Base-by-base conservation (phyloP, 2,329 filamentous ascomycete genomes). In the Phialophora chinensis region DNA sequence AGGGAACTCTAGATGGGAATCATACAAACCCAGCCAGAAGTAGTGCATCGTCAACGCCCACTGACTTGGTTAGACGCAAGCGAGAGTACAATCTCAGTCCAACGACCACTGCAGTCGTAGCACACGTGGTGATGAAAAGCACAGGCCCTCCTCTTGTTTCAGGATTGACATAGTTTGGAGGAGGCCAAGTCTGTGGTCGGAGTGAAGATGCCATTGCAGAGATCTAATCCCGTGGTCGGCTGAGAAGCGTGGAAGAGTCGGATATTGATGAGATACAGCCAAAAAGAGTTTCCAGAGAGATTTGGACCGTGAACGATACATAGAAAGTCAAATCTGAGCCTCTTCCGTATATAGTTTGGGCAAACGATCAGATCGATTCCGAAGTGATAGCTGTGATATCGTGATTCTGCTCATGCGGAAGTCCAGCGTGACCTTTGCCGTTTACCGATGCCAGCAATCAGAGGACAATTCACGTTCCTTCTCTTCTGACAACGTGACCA, bases 11-110 rank as follows among this genome's bases (percentile, higher is more conserved):
- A 6, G 35, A 35, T 23, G 20, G 38, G 20, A 31, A n/a, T 42
- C 42, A 25, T 66, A 67, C 62, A 52, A 59, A 69, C 29, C 65
- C 67, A 14, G 65, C 62, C 31, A 67, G 10, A n/a, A 67, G 58
- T 14, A 69, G 52, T n/a, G 23, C 35, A 47, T 69, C 67, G 55
- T 69, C 67, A n/a, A 69, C 6, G 2, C 67, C 65, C 4, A 63
- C 17, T 2, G 62, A 63, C 49, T 57, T 56, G 4, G 60, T 53
- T 3, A 67, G n/a, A 33, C 20, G 62, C 10, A 27, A 33, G n/a
- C 65, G 67, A 50, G 62, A 69, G 47, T 66, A 67, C 25, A 67
- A 6, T 38, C 65, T 50, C 8, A 69, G 65, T 31, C 29, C 44
- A 3, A 69, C 64, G 5, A 63, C 58, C 4, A 63, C 42, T 38